Conservation (phyloP, 2,329 filamentous ascomycete genomes). For the Pestalotiopsis sp. region DNA sequence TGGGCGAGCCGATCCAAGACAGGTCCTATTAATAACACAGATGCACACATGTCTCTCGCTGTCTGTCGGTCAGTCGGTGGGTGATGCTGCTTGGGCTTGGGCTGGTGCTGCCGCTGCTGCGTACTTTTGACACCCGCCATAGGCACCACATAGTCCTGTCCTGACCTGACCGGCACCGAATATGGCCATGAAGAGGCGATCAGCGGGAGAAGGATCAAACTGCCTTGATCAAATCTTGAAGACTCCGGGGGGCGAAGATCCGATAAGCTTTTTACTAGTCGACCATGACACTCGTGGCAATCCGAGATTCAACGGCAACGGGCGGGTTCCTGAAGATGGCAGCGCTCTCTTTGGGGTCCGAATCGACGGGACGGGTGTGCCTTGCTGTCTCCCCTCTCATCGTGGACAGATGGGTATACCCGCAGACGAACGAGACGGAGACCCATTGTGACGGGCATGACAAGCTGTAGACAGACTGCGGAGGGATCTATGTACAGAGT, state of each 20-base stretch:
- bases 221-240: neutral
- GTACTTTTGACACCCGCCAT: neutral
- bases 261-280: neutral
- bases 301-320: neutral
- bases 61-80: neutral
- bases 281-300: neutral
- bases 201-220: neutral
- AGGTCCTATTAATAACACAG: constrained; percentile 11
- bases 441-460: neutral
- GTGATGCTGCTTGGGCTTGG: neutral
- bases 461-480: neutral
- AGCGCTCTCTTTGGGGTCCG: constrained; percentile 9
- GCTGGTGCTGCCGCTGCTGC: neutral
- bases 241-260: neutral
- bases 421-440: neutral
- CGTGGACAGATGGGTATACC: neutral
- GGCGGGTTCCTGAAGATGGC: constrained; percentile 3
- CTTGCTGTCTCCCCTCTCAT: neutral
- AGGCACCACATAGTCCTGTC: neutral
- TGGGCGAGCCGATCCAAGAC: neutral
- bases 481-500: no score
- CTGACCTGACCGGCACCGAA: neutral
- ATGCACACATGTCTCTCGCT: neutral
- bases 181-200: neutral
- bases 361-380: constrained; percentile 6